phyloP scores from a whole-genome alignment of 345 rosid species.

The Eucalyptus tenuipes region DNA sequence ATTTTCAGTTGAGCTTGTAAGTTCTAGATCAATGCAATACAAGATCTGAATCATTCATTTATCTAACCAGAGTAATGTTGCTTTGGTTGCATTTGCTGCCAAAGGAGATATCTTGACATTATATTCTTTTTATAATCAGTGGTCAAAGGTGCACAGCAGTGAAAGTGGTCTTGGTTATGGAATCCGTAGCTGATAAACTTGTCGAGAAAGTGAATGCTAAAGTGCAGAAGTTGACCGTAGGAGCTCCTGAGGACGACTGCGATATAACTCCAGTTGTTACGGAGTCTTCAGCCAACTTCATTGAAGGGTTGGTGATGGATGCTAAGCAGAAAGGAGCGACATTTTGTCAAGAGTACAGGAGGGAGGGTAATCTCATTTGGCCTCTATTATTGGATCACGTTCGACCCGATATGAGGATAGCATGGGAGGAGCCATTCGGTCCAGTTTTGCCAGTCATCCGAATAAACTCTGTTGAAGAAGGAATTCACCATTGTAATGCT shows the following conservation, averaged over 20 bases:
- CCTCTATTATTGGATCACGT: conserved; percentile 87
- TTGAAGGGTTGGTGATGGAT: conserved; percentile 84
- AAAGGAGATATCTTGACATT: background rate
- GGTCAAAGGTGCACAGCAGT: conserved; percentile 99
- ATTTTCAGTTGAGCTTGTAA: background rate
- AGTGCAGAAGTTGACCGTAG: conserved; percentile 67
- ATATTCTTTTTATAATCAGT: conserved; percentile 7
- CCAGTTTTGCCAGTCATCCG: conserved; percentile 82
- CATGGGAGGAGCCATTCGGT: conserved; percentile 99
- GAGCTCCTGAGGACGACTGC: conserved; percentile 78
- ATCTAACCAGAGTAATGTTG: background rate
- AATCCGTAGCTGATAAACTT: conserved; percentile 64
- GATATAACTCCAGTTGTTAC: conserved; percentile 96
- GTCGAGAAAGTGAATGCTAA: conserved; percentile 77
- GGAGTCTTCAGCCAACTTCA: conserved; percentile 93
- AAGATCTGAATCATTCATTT: background rate
- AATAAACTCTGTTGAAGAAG: conserved; percentile 80
- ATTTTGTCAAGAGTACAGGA: conserved; percentile 75
- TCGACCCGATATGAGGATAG: conserved; percentile 93
- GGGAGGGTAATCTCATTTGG: conserved; percentile 98
- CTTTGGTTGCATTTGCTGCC: background rate
- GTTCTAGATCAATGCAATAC: background rate
- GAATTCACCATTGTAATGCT: conserved; percentile 97
- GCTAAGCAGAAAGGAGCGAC: conserved; percentile 93
- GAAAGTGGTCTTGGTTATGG: conserved; percentile 87